phyloP scores from a whole-genome alignment of 306 rosid species.

The Quercus mongolica region DNA sequence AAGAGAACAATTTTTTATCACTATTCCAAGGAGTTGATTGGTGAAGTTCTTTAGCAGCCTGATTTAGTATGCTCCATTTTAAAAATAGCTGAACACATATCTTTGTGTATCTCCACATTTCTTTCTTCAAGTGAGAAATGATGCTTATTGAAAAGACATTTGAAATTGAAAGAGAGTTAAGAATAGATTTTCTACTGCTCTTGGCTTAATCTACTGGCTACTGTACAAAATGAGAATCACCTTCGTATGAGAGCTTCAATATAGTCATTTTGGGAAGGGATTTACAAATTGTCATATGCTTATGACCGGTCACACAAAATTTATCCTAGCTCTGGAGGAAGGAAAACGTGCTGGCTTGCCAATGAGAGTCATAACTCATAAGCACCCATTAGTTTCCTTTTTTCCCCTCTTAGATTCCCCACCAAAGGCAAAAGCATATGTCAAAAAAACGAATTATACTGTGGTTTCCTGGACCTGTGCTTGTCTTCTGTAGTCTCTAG shows the following conservation, averaged over 20 bases:
- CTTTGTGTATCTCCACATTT: too few species aligned
- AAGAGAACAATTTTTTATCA: neutral
- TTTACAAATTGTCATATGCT: neutral
- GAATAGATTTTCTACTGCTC: neutral
- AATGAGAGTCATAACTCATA: neutral
- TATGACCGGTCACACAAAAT: neutral
- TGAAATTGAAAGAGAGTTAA: neutral
- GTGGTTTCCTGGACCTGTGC: neutral
- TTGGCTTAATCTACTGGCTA: neutral
- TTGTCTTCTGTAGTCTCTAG: neutral
- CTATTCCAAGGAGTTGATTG: neutral
- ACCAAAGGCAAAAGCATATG: neutral
- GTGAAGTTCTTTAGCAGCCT: neutral
- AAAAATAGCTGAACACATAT: neutral
- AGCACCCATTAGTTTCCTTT: neutral
- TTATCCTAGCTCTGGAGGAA: neutral
- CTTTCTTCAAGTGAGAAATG: neutral
- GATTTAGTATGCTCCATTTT: neutral
- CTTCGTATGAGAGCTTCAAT: neutral
- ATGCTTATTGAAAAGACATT: neutral
- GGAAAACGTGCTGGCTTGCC: neutral
- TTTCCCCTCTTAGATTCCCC: neutral
- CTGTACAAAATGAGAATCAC: neutral
- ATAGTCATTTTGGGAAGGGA: neutral
- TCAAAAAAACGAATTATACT: neutral